These are phyloP conservation scores for Eimeria necatrix DNA, from an alignment of 169 alveolate species.

Conservation along the genomic window DNA sequence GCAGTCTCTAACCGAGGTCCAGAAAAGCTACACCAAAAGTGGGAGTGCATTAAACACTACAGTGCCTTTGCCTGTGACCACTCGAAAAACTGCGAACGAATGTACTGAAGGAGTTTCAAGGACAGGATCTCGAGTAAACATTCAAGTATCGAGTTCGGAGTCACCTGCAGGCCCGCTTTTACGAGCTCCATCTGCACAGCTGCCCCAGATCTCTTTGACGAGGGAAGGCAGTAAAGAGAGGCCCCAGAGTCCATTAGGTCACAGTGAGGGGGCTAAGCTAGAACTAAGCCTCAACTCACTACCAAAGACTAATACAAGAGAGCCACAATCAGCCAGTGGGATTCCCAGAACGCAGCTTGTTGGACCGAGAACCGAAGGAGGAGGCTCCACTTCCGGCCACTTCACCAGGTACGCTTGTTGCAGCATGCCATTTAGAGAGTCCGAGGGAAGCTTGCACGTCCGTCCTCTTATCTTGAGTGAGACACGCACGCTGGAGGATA, in stretches of 20 bases:
- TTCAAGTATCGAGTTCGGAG: too few relatives aligned
- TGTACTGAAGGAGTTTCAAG: too few relatives aligned
- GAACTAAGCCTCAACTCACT: not conserved
- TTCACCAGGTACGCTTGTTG: not conserved
- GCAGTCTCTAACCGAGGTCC: not conserved
- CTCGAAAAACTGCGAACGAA: too few relatives aligned
- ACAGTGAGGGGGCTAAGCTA: not conserved
- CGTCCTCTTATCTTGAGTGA: slow-evolving; percentile 49
- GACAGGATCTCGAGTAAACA: too few relatives aligned
- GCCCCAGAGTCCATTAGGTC: not conserved
- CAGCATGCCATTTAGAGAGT: slow-evolving; percentile 31
- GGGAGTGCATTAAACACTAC: slow-evolving; percentile 20
- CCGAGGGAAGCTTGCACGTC: slow-evolving; percentile 16
- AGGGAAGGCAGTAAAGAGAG: not conserved
- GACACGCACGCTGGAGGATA: slow-evolving; percentile 37
- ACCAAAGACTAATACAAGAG: not conserved
- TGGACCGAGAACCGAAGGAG: not conserved
- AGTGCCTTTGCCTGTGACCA: not conserved
- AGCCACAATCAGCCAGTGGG: not conserved
- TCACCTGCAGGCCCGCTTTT: too few relatives aligned
- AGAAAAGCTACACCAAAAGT: not conserved
- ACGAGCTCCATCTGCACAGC: not conserved
- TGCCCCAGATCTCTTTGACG: not conserved
- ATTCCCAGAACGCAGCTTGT: not conserved
- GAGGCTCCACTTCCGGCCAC: not conserved